Base-by-base conservation (phyloP, 805 yeast species). In the Saccharomycopsis fermentans region DNA sequence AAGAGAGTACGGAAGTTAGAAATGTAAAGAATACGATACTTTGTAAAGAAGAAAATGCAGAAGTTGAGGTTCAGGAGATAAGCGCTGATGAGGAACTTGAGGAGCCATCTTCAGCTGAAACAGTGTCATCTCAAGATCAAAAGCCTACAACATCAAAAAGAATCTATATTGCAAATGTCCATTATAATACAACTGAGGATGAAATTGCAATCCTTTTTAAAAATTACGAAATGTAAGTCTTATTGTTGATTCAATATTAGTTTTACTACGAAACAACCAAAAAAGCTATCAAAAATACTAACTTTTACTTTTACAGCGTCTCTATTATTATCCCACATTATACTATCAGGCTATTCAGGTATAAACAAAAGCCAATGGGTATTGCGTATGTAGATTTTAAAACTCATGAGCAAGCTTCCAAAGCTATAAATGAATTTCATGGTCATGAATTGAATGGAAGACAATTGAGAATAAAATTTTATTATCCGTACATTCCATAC, bases 311-410 rank as follows among this genome's bases (percentile, higher is more conserved):
- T 16, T 19, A 58, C 32, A 65, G 70, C 39, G 63, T 52, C 8
- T 72, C 73, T 26, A 79, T 81, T 2, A 69, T 82, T 62, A 75
- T 82, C 55, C 87, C 86, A 29, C 77, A 78, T 59, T 79, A 78
- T 62, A 78, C 82, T 1, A 73, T 80, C 17, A 73, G 79, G 36
- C 79, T 80, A 12, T 70, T 74, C 58, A 72, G 77, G 51, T 65
- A 66, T 6, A 67, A 65, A 43, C 73, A 71, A 11, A 74, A 70
- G 62, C 80, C 83, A 2, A 69, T 81, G 63, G 92, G 94, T 3
- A 77, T 81, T 68, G 97, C 95, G 4, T 58, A 58, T 37, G 87
- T 91, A 61, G 96, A 90, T 70, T 94, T 82, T 67, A 90, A 82
- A 69, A 80, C 77, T 59, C 79, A 84, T 59, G 94, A 84, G 52